Evolutionary conservation across 129 eudicot species (phyloP).

Genomic region (Tagetes erecta): DNA sequence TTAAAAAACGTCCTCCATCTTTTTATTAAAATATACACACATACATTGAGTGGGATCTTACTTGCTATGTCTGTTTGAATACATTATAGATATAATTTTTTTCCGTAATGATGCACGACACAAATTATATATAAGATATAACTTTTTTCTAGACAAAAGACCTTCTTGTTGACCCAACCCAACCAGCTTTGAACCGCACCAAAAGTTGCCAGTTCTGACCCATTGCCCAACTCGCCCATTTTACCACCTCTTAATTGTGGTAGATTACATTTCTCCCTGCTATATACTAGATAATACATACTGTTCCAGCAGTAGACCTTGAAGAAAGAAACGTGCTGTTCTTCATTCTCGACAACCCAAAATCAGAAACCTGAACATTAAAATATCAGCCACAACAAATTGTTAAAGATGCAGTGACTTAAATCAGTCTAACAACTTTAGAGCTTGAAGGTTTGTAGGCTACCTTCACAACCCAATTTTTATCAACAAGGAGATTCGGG

Average conservation of each 20-base stretch:
- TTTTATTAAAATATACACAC: neutral
- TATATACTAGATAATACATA: constrained; percentile 36
- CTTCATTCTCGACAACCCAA: constrained; percentile 96
- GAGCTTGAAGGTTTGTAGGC: constrained; percentile 6
- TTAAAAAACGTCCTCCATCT: neutral
- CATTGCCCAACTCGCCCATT: neutral
- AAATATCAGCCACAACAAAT: constrained; percentile 20
- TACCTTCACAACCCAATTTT: constrained; percentile 99
- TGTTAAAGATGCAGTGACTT: neutral
- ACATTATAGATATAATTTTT: neutral
- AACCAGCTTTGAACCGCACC: neutral
- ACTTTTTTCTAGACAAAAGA: neutral
- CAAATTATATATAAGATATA: neutral
- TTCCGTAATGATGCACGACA: neutral
- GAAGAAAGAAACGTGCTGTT: constrained; percentile 94
- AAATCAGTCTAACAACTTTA: neutral
- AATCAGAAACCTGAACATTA: constrained; percentile 82
- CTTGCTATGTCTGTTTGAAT: neutral
- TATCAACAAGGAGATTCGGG: constrained; percentile 95
- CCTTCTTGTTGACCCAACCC: neutral
- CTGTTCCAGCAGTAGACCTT: constrained; percentile 97
- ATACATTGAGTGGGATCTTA: neutral
- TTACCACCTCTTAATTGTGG: neutral
- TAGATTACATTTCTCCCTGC: neutral
- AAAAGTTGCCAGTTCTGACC: neutral